phyloP scores from a whole-genome alignment of 177 flowering plant species.

The Vitis hybrid region DNA sequence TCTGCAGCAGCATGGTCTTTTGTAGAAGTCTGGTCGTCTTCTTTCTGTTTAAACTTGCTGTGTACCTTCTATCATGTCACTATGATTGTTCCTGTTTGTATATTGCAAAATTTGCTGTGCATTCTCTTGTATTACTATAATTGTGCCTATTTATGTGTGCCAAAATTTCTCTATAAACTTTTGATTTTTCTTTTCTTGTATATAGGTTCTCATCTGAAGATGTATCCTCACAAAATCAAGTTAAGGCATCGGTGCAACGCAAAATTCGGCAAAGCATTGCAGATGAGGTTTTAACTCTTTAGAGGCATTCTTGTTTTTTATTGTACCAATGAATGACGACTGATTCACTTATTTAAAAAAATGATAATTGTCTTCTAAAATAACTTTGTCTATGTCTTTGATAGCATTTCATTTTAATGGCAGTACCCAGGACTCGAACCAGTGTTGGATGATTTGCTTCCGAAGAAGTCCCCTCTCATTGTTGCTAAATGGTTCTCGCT shows the following conservation, averaged over 20 bases:
- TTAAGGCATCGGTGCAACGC: conserved; percentile 97
- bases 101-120: no score
- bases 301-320: not conserved
- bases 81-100: no score
- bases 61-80: no score
- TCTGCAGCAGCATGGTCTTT: no score
- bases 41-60: no score
- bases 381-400: conserved; percentile 8
- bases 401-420: conserved; percentile 13
- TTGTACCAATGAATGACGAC: not conserved
- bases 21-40: no score
- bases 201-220: conserved; percentile 84
- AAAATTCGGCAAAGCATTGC: conserved; percentile 93
- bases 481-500: conserved; percentile 83
- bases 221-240: conserved; percentile 93
- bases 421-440: conserved; percentile 98
- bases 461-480: conserved; percentile 92
- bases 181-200: not conserved
- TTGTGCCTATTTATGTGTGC: no score
- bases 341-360: not conserved
- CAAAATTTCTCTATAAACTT: not conserved
- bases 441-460: conserved; percentile 92
- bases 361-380: not conserved
- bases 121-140: no score
- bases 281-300: conserved; percentile 64